Evolutionary conservation across 2,329 filamentous ascomycete genomes (phyloP).

Genomic region (Xylariaceae sp.): DNA sequence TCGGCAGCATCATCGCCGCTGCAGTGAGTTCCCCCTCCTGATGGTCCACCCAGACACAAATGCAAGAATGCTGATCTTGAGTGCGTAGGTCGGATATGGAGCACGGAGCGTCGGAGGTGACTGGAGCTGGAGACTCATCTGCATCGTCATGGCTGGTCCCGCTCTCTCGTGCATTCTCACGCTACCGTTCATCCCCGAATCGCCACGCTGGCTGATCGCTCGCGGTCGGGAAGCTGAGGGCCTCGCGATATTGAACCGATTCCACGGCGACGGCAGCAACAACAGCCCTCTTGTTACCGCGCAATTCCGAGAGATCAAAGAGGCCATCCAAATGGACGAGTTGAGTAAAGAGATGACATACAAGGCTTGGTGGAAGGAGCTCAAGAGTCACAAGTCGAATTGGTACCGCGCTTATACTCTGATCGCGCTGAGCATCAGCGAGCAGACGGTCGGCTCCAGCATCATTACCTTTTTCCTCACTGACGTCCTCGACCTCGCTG

Average conservation of each 20-base stretch:
- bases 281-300: neutral
- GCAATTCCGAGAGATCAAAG: neutral
- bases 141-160: neutral
- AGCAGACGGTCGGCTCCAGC: neutral
- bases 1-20: neutral
- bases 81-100: neutral
- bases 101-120: neutral
- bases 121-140: neutral
- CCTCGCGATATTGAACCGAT: slow-evolving; percentile 1
- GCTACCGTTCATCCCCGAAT: slow-evolving; percentile 4
- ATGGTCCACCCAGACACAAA: neutral
- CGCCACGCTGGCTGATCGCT: slow-evolving; percentile 6
- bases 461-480: neutral
- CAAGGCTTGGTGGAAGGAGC: neutral
- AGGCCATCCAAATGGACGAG: neutral
- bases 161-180: slow-evolving; percentile 5
- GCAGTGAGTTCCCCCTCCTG: neutral
- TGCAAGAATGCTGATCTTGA: neutral
- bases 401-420: neutral
- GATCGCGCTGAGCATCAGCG: neutral
- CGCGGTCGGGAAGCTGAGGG: slow-evolving; percentile 4
- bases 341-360: neutral
- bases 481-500: neutral
- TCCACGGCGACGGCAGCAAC: neutral
- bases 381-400: neutral